Evolutionary conservation across 352 stramenopile species (phyloP), one percentile per base, ranked within the genome.

Genomic region (Phytophthora sp.): DNA sequence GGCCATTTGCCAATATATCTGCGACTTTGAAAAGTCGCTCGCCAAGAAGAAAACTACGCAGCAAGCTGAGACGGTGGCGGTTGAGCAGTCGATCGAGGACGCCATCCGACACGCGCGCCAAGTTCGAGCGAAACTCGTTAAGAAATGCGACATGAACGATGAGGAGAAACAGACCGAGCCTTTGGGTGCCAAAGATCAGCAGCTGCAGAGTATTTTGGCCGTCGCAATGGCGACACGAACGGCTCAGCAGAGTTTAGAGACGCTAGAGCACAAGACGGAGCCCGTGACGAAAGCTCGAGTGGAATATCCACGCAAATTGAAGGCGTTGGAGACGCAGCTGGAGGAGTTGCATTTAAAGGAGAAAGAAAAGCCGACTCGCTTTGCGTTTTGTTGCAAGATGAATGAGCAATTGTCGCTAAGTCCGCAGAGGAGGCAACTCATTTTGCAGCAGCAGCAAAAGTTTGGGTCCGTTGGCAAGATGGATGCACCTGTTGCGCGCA

Each of bases 331-430:
- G 47, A 68, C 69, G 21, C 67, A 80, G 11, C 36, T 87, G 1
- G 49, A 70, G 9, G 77, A 84, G 8, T 41, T 76, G 38, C 51
- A 61, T 4, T 29, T 55, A 9, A 74, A 70, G 26, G 71, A 86
- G 21, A 36, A 15, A 8, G 54, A 78, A 31, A 52, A 73, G n/a
- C 77, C 77, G 20, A 81, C 76, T 21, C 80, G 76, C 20, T 66
- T 63, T 38, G 53, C 41, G 8, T 91, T 90, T 54, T 86, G 75
- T 57, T 78, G 76, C 29, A 79, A 74, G 47, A 78, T 89, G 67
- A 80, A n/a, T 7, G 76, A 89, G 63, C 70, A 80, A 26, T 39
- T 90, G 42, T 70, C 79, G 11, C 24, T 76, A 58, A 69, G 33
- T 38, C 6, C 36, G 5, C 44, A 58, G 29, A 65, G 69, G 36